Evolutionary conservation across 805 yeast species (phyloP), one percentile per base, ranked within the genome.

Genomic region (Yamadazyma kitorensis): DNA sequence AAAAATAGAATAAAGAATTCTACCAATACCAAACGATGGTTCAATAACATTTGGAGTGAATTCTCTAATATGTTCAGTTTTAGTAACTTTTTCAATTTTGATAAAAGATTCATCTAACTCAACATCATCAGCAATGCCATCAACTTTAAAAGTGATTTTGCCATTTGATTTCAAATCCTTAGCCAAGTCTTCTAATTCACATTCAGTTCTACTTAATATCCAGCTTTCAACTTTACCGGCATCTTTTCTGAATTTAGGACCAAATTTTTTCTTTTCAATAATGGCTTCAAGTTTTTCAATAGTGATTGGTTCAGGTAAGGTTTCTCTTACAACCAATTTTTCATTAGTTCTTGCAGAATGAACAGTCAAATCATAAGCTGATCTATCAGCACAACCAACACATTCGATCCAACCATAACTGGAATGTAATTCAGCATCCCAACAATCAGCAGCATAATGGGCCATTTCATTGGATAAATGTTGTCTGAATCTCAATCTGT

Each of bases 341-440:
- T 87, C 96, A 65, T 87, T 87, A 39, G 98, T 93, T 66, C 86
- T 85, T 37, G 91, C 93, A 28, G 97, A 68, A 61, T 93, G 99
- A 42, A 94, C 98, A 31, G 91, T 76, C 63, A 93, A 78, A 69
- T 93, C 99, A 59, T 87, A 93, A 26, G 99, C 99, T 29, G 96
- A 86, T 72, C 99, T 81, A 69, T 93, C 99, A 47, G 99, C 99
- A 72, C 98, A 93, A 49, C 99, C 99, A 59, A 93, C 97, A 80
- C 98, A 94, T 72, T 93, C 99, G 52, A 93, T 86, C 99, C 99
- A 93, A 52, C 99, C 99, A 54, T 87, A 93, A 21, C 96, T 86
- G 27, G 96, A 82, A 51, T 85, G 81, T 54, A 93, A 74, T 72
- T 93, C 99, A 47, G 95, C 97, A 69, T 93, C 99, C 99, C 99